Conservation (phyloP, 257 asterid species). For the Primulina tabacum region DNA sequence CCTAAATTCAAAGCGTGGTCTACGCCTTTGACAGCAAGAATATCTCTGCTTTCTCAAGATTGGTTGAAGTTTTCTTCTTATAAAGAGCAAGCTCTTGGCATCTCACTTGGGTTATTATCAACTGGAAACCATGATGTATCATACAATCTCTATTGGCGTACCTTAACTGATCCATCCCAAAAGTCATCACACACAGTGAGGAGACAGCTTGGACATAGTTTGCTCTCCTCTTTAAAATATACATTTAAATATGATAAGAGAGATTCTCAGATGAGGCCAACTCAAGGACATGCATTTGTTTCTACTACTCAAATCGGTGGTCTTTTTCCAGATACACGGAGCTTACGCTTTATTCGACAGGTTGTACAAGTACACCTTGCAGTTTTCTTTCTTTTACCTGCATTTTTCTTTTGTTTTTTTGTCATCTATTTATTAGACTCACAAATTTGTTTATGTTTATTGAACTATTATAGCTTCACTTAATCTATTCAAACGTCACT, state of each 20-base stretch:
- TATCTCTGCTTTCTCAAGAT: conserved; percentile 81
- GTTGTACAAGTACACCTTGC: conserved; percentile 32
- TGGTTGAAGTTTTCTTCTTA: conserved; percentile 92
- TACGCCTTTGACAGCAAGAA: conserved; percentile 69
- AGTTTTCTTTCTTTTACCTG: conserved; percentile 4
- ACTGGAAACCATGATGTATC: conserved; percentile 68
- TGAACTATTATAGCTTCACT: conserved; percentile 13
- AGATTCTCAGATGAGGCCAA: conserved; percentile 81
- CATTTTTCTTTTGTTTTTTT: conserved; percentile 1
- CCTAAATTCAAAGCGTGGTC: conserved; percentile 68
- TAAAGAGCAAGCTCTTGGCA: conserved; percentile 75
- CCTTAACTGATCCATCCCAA: conserved; percentile 82
- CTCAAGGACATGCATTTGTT: conserved; percentile 78
- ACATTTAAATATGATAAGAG: conserved; percentile 67
- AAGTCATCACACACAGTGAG: conserved; percentile 80
- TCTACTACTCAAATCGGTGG: conserved; percentile 86
- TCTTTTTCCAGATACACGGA: conserved; percentile 76
- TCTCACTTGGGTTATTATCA: conserved; percentile 68
- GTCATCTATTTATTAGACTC: conserved; percentile 7
- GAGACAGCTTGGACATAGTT: conserved; percentile 93
- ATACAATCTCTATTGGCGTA: conserved; percentile 86
- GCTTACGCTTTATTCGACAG: conserved; percentile 85
- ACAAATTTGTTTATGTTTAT: conserved; percentile 15
- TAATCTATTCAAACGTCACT: conserved; percentile 10
- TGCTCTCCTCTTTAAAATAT: conserved; percentile 76